Conservation (phyloP, 495 filamentous ascomycete species). For the Talaromyces borbonicus region DNA sequence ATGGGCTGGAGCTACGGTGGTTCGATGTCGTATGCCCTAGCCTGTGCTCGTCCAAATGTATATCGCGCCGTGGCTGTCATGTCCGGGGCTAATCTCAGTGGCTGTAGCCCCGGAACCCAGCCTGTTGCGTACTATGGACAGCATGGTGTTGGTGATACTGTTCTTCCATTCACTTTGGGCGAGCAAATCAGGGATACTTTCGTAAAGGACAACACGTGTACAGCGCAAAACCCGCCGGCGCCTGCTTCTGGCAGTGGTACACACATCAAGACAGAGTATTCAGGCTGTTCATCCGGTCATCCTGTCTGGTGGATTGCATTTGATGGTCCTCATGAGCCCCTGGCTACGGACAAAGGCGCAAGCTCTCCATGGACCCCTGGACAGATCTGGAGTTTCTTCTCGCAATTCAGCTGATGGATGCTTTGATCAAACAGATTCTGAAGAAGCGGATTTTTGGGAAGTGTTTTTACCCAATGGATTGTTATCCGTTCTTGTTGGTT, state of each 20-base stretch:
- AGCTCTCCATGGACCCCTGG: conserved; percentile 1
- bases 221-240: conserved; percentile 5
- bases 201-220: conserved; percentile 29
- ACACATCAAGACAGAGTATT: conserved; percentile 9
- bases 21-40: conserved; percentile 37
- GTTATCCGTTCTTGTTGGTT: no score
- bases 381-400: conserved; percentile 12
- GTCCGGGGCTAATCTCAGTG: conserved; percentile 31
- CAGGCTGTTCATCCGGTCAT: conserved; percentile 5
- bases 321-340: conserved; percentile 15
- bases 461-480: no score
- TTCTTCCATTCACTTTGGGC: conserved; percentile 27
- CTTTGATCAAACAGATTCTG: no score
- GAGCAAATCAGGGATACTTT: conserved; percentile 28
- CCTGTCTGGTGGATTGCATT: conserved; percentile 14
- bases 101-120: conserved; percentile 26
- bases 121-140: conserved; percentile 36
- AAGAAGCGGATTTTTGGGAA: no score
- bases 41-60: conserved; percentile 28
- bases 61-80: conserved; percentile 36
- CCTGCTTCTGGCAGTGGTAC: conserved; percentile 9
- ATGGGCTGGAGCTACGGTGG: conserved; percentile 42
- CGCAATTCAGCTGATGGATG: neutral
- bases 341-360: conserved; percentile 9
- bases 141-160: conserved; percentile 29